Evolutionary conservation across 306 rosid genomes (phyloP).

Genomic region (Senna tora): DNA sequence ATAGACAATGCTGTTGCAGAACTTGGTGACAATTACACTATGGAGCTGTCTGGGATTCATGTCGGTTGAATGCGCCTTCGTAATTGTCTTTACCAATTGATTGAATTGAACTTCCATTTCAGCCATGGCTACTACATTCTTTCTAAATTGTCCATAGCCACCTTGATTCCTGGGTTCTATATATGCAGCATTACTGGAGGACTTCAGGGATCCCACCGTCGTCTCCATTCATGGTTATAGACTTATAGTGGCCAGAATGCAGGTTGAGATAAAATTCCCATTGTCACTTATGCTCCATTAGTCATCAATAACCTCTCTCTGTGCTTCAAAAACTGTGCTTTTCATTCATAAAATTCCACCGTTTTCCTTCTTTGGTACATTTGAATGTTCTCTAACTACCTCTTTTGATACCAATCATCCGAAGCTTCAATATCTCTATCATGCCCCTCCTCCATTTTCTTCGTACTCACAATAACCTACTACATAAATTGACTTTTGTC

Average conservation of each 20-base stretch:
- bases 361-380: constrained; percentile 26
- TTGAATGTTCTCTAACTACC: constrained; percentile 23
- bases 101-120: constrained; percentile 29
- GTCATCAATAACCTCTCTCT: neutral
- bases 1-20: constrained; percentile 41
- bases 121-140: constrained; percentile 19
- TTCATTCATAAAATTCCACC: constrained; percentile 1
- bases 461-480: neutral
- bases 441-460: constrained; percentile 13
- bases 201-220: neutral
- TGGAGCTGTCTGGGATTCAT: constrained; percentile 2
- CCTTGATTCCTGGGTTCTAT: constrained; percentile 1
- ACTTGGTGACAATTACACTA: constrained; percentile 26
- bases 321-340: constrained; percentile 11
- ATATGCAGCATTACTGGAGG: neutral
- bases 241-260: constrained; percentile 3
- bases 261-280: neutral
- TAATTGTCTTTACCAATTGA: constrained; percentile 21
- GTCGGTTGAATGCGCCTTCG: constrained; percentile 18
- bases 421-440: neutral
- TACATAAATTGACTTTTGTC: neutral
- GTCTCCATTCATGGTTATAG: constrained; percentile 4
- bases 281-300: neutral
- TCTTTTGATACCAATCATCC: constrained; percentile 19
- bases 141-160: neutral